Conservation (phyloP, 2,329 filamentous ascomycete species). For the Stachybotrys echinatus region DNA sequence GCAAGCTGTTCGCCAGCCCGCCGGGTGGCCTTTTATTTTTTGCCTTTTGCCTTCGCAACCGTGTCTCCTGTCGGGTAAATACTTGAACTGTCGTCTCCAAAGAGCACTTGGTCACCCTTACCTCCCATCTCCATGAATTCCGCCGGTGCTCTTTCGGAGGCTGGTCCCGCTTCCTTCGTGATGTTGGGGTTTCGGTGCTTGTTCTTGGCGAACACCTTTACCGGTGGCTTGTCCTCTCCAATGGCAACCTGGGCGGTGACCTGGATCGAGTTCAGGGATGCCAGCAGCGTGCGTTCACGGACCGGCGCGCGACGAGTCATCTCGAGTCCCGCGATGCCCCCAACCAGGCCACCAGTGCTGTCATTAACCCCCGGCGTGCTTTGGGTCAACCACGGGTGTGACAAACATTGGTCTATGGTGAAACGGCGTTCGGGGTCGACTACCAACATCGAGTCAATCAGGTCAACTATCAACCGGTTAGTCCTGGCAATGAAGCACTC, state of each 20-base stretch:
- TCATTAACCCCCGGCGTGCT: conserved; percentile 60
- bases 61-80: conserved; percentile 37
- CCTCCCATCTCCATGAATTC: conserved; percentile 85
- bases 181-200: conserved; percentile 30
- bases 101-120: conserved; percentile 77
- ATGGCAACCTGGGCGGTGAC: conserved; percentile 49
- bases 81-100: conserved; percentile 54
- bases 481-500: not conserved
- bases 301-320: conserved; percentile 75
- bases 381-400: conserved; percentile 83
- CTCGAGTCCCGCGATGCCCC: conserved; percentile 76
- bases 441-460: conserved; percentile 92
- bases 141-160: conserved; percentile 58
- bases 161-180: conserved; percentile 59
- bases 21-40: conserved; percentile 7
- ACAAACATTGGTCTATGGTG: conserved; percentile 83
- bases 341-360: conserved; percentile 87
- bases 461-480: conserved; percentile 53
- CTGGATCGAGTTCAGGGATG: conserved; percentile 70
- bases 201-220: conserved; percentile 76
- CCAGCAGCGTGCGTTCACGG: conserved; percentile 81
- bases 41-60: conserved; percentile 20
- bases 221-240: conserved; percentile 48
- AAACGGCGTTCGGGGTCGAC: conserved; percentile 80
- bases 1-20: too few relatives aligned